phyloP scores from a whole-genome alignment of 202 grass and related monocot genomes.

The Alloteropsis angusta region DNA sequence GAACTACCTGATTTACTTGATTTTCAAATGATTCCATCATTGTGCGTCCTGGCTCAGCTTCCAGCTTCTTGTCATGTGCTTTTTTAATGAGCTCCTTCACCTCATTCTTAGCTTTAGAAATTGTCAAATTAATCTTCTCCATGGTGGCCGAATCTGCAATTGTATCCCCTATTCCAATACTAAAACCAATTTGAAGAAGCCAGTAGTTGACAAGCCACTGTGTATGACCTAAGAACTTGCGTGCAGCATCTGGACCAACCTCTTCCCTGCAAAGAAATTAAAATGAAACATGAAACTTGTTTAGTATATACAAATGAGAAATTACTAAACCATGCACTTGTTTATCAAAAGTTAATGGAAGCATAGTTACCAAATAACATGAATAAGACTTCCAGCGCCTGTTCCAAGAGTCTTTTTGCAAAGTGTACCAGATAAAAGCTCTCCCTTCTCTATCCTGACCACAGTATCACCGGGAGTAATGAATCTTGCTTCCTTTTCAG shows the following conservation, averaged over 20 bases:
- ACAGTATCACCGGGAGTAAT: conserved; percentile 85
- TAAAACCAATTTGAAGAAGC: conserved; percentile 85
- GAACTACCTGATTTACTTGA: conserved; percentile 72
- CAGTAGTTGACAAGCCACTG: conserved; percentile 98
- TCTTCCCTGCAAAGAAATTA: conserved; percentile 72
- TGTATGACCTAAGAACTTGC: conserved; percentile 79
- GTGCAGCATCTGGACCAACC: conserved; percentile 80
- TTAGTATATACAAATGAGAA: neutral
- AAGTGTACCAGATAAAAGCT: conserved; percentile 76
- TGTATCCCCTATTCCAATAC: conserved; percentile 85
- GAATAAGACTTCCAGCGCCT: conserved; percentile 71
- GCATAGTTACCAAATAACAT: conserved; percentile 75
- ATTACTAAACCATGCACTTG: neutral
- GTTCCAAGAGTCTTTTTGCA: conserved; percentile 85
- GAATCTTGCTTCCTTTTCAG: conserved; percentile 62
- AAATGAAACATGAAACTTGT: neutral
- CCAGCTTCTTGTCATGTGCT: conserved; percentile 45
- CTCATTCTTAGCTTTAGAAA: conserved; percentile 58
- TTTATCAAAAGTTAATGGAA: neutral
- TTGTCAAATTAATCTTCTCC: conserved; percentile 66
- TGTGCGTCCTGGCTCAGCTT: conserved; percentile 79
- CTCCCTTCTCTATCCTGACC: conserved; percentile 87
- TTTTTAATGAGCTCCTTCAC: conserved; percentile 79
- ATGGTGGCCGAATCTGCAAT: conserved; percentile 84
- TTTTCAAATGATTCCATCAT: conserved; percentile 98